Percentiles rank a stretch among this genome's conserved stretches.
phyloP scores from a whole-genome alignment of 805 yeast genomes.

The Kodamaea fukazawae region DNA sequence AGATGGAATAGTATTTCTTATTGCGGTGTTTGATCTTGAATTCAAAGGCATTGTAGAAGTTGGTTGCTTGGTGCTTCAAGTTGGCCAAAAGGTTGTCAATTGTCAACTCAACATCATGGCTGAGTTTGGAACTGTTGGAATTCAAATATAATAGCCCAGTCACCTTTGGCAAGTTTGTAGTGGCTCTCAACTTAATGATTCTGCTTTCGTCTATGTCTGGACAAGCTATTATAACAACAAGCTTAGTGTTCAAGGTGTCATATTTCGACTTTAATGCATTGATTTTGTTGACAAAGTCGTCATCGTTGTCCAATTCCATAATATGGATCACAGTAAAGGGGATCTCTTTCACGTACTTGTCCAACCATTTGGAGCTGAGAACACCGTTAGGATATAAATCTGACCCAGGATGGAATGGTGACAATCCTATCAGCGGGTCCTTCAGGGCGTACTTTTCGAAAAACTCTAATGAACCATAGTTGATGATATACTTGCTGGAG shows the following conservation, averaged over 20 bases:
- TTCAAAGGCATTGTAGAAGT: slow-evolving; percentile 35
- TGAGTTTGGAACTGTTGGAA: slow-evolving; percentile 12
- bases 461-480: slow-evolving; percentile 6
- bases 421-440: slow-evolving; percentile 12
- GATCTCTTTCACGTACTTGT: slow-evolving; percentile 26
- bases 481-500: slow-evolving; percentile 30
- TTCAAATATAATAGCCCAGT: slow-evolving; percentile 30
- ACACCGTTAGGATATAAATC: slow-evolving; percentile 28
- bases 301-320: slow-evolving; percentile 17
- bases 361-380: slow-evolving; percentile 33
- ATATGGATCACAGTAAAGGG: slow-evolving; percentile 34
- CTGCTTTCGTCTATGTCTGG: slow-evolving; percentile 17
- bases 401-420: slow-evolving; percentile 38
- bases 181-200: slow-evolving; percentile 23
- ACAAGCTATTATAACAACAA: slow-evolving; percentile 24
- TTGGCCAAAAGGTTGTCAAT: slow-evolving; percentile 30
- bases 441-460: slow-evolving; percentile 7
- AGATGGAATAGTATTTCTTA: slow-evolving; percentile 37
- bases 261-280: slow-evolving; percentile 14
- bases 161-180: slow-evolving; percentile 29
- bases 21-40: slow-evolving; percentile 30
- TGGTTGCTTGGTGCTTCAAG: slow-evolving; percentile 26
- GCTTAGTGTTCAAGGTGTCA: slow-evolving; percentile 14
- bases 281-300: slow-evolving; percentile 14
- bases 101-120: slow-evolving; percentile 30